Evolutionary conservation across 1,139 yeast genomes (phyloP), one percentile per base, ranked within the genome.

Genomic region (Pichia kudriavzevii): DNA sequence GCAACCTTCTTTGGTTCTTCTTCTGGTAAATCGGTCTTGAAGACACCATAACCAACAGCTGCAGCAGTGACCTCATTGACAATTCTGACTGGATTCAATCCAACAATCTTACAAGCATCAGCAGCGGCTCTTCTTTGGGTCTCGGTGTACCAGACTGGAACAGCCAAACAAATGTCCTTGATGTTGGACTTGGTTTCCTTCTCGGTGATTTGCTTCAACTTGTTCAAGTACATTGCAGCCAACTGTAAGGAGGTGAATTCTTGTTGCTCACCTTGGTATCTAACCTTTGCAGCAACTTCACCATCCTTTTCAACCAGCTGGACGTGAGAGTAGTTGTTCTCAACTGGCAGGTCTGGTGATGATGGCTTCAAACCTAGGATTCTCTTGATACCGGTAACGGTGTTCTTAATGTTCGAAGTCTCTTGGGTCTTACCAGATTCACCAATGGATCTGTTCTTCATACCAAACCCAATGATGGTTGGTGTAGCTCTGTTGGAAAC

Each of bases 11-110:
- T 79, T 56, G 91, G 81, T 63, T 80, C 82, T 52, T 82, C 94
- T 63, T 85, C 96, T 49, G 83, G 85, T 62, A 95, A 91, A 52
- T 91, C 83, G 56, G 84, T 93, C 75, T 91, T 88, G 79, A 91
- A 91, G 44, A 91, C 96, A 71, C 98, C 98, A 69, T 91, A 93
- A 50, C 96, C 94, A 48, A 93, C 95, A 50, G 96, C 97, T 42
- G 98, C 98, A 44, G 98, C 97, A 42, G 98, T 88, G 47, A 84
- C 79, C 62, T 91, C 98, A 62, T 91, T 91, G 54, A 91, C 95
- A 49, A 91, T 79, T 74, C 98, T 82, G 44, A 91, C 96, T 43
- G 98, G 96, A 77, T 91, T 91, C 59, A 91, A 75, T 45, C 95
- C 95, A 44, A 98, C 97, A 61, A 91, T 82, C 59, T 73, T 75